Conservation (phyloP, 2,329 filamentous ascomycete species). For the Stenocarpella maydis region DNA sequence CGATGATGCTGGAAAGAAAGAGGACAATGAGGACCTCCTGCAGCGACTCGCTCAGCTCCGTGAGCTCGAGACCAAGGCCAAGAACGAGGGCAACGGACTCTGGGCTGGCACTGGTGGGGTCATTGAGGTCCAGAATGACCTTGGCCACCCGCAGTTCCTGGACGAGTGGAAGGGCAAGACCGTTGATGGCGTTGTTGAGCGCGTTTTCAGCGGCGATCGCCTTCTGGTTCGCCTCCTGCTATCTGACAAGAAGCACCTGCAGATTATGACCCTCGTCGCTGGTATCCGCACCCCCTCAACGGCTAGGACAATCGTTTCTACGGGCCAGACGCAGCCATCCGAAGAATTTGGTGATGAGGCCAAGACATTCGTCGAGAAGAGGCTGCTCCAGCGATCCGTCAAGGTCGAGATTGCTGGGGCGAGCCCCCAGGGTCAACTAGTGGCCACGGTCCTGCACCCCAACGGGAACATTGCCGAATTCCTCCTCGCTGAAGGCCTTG, state of each 20-base stretch:
- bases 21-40: constrained; percentile 80
- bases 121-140: constrained; percentile 83
- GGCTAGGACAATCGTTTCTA: constrained; percentile 80
- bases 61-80: constrained; percentile 79
- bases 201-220: constrained; percentile 90
- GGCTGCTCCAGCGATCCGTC: constrained; percentile 86
- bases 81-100: constrained; percentile 79
- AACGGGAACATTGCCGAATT: constrained; percentile 93
- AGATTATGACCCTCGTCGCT: constrained; percentile 88
- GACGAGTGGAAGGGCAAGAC: constrained; percentile 86
- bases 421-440: constrained; percentile 90
- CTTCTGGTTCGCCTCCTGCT: constrained; percentile 84
- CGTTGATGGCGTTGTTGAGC: constrained; percentile 87
- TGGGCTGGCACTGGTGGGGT: constrained; percentile 73
- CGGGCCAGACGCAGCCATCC: constrained; percentile 81
- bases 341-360: constrained; percentile 93
- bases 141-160: constrained; percentile 80
- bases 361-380: constrained; percentile 83
- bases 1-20: constrained; percentile 91
- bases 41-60: constrained; percentile 80
- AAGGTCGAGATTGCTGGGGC: constrained; percentile 84
- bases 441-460: constrained; percentile 87
- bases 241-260: constrained; percentile 83
- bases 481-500: constrained; percentile 86
- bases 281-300: constrained; percentile 91